phyloP scores from a whole-genome alignment of 2,329 filamentous ascomycete species.

The Claviceps pazoutovae region DNA sequence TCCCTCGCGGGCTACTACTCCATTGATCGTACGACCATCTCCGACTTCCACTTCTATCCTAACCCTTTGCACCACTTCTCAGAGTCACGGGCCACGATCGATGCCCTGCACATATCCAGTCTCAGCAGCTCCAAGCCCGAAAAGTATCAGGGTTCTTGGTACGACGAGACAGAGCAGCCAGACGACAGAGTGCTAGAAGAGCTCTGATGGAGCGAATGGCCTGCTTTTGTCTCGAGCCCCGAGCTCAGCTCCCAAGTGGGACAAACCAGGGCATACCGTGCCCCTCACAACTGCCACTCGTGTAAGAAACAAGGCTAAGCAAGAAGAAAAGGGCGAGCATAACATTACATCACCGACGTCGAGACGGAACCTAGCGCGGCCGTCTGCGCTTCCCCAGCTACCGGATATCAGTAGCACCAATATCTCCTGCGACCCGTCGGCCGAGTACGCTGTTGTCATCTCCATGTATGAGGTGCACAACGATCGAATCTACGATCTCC shows the following conservation, averaged over 20 bases:
- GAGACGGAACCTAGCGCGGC: constrained; percentile 50
- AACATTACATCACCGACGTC: constrained; percentile 31
- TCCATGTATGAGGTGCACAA: constrained; percentile 99
- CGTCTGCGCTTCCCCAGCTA: constrained; percentile 55
- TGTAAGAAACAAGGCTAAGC: constrained; percentile 35
- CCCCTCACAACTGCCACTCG: constrained; percentile 30
- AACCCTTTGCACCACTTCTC: constrained; percentile 3
- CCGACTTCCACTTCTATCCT: constrained; percentile 18
- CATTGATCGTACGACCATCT: constrained; percentile 46
- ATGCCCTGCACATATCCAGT: constrained; percentile 19
- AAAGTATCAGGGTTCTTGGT: constrained; percentile 31
- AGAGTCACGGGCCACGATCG: constrained; percentile 8
- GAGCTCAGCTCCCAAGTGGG: constrained; percentile 20
- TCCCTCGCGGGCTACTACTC: constrained; percentile 53
- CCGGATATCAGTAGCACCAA: constrained; percentile 62
- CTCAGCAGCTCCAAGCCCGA: constrained; percentile 19
- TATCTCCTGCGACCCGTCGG: constrained; percentile 43
- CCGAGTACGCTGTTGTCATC: constrained; percentile 76
- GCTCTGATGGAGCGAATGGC: constrained; percentile 10
- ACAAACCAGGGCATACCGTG: constrained; percentile 22
- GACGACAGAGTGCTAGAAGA: constrained; percentile 17
- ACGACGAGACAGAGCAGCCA: constrained; percentile 13
- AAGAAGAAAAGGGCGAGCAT: constrained; percentile 36
- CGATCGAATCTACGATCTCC: constrained; percentile 87
- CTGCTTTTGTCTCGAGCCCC: background rate